Evolutionary conservation across 352 stramenopile genomes (phyloP).

Genomic region (Phytophthora pluvialis): DNA sequence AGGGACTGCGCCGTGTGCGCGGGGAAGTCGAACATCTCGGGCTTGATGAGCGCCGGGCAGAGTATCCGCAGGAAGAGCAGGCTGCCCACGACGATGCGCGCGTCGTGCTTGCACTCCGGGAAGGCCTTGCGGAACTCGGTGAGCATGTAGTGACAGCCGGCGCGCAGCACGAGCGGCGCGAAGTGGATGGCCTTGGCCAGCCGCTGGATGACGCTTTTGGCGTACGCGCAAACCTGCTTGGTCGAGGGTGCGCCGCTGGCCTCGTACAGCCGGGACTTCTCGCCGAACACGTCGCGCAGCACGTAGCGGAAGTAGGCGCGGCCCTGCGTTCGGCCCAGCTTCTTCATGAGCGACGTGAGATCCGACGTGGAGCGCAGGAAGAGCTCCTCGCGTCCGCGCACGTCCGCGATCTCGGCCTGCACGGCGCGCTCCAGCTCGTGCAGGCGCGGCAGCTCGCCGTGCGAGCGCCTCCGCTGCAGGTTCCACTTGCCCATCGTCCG

Average conservation of each 20-base stretch:
- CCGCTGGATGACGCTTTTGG: slow-evolving; percentile 69
- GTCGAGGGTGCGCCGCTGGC: slow-evolving; percentile 29
- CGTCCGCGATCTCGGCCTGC: slow-evolving; percentile 63
- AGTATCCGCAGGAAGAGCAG: slow-evolving; percentile 81
- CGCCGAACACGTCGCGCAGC: slow-evolving; percentile 76
- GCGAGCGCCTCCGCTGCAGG: slow-evolving; percentile 39
- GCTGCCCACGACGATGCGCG: slow-evolving; percentile 76
- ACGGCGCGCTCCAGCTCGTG: slow-evolving; percentile 75
- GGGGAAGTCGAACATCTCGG: slow-evolving; percentile 79
- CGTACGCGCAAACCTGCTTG: slow-evolving; percentile 57
- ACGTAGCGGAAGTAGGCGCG: slow-evolving; percentile 86
- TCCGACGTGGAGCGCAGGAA: slow-evolving; percentile 82
- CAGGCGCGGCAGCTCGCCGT: slow-evolving; percentile 65
- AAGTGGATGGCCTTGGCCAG: slow-evolving; percentile 77
- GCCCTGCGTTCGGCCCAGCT: slow-evolving; percentile 69
- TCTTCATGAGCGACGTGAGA: slow-evolving; percentile 74
- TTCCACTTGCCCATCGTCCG: slow-evolving; percentile 41
- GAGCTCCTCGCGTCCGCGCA: slow-evolving; percentile 72
- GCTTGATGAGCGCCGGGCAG: slow-evolving; percentile 82
- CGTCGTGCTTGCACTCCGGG: slow-evolving; percentile 61
- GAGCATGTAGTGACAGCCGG: slow-evolving; percentile 76
- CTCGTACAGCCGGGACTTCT: slow-evolving; percentile 62
- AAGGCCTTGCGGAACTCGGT: slow-evolving; percentile 76
- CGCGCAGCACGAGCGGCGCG: slow-evolving; percentile 73
- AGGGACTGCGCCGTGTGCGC: slow-evolving; percentile 60